Evolutionary conservation across 441 rosid genomes (phyloP).

Genomic region (Adansonia grandidieri): DNA sequence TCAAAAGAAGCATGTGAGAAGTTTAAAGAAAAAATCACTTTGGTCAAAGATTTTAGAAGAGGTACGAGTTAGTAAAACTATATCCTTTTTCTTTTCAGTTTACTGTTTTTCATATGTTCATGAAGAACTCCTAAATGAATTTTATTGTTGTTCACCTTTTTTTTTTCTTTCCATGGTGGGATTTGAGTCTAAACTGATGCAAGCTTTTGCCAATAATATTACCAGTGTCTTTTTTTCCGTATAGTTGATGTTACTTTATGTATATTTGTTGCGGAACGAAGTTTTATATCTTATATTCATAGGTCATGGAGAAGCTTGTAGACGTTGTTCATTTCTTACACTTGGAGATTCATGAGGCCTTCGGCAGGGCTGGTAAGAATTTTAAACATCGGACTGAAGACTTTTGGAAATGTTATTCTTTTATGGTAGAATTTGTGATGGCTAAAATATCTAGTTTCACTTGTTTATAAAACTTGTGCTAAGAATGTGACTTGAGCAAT

Average conservation of each 20-base stretch:
- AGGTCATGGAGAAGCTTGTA: conserved; percentile 99
- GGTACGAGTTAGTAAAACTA: conserved; percentile 48
- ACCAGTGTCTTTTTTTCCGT: background rate
- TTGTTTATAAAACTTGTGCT: background rate
- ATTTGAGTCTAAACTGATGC: conserved; percentile 2
- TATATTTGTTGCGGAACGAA: conserved; percentile 23
- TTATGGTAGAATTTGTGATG: conserved; percentile 11
- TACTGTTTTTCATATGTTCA: background rate
- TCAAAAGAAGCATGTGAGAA: conserved; percentile 91
- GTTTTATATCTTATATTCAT: conserved; percentile 32
- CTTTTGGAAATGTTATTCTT: background rate
- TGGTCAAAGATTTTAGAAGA: conserved; percentile 99
- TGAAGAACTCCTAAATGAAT: background rate
- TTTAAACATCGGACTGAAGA: conserved; percentile 10
- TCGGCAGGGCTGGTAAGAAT: conserved; percentile 78
- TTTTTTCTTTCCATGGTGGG: background rate
- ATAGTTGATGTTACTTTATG: background rate
- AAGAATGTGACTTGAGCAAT: background rate
- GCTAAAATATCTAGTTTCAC: background rate
- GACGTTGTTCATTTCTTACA: conserved; percentile 95
- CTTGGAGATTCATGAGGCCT: conserved; percentile 84
- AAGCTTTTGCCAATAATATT: background rate
- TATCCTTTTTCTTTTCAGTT: background rate
- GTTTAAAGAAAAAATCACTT: conserved; percentile 91
- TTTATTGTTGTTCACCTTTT: background rate